Evolutionary conservation across 208 protist genomes (phyloP).

Genomic region (Trypanosoma scelopori): DNA sequence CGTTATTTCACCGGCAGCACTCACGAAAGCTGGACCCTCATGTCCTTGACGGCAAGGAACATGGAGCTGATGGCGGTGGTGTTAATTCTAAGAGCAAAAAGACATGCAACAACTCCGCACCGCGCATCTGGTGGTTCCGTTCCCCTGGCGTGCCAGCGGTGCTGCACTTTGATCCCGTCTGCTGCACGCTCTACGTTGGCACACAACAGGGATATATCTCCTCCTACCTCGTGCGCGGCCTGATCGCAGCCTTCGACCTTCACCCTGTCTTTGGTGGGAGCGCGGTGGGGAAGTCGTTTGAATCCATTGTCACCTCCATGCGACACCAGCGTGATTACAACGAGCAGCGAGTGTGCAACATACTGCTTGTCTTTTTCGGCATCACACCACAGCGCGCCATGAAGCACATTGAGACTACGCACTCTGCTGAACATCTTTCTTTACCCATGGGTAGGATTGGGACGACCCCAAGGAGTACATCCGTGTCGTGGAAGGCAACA

Average conservation of each 20-base stretch:
- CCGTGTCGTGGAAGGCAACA: neutral
- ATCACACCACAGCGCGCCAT: slow-evolving; percentile 35
- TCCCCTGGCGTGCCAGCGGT: slow-evolving; percentile 39
- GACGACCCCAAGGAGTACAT: neutral
- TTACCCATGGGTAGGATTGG: neutral
- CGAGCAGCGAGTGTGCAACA: slow-evolving; percentile 42
- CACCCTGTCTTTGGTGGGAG: slow-evolving; percentile 31
- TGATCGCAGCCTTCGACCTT: slow-evolving; percentile 65
- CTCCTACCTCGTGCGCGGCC: slow-evolving; percentile 68
- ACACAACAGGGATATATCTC: slow-evolving; percentile 67
- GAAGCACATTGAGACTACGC: slow-evolving; percentile 17
- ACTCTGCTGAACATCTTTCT: neutral
- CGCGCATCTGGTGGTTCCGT: slow-evolving; percentile 30
- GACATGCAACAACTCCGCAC: neutral
- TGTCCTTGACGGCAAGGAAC: no score
- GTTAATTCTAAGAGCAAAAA: neutral
- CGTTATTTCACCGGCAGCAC: slow-evolving; percentile 28
- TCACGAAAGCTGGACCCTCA: neutral
- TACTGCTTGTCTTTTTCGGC: slow-evolving; percentile 47
- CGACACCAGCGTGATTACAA: slow-evolving; percentile 33
- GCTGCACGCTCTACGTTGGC: slow-evolving; percentile 66
- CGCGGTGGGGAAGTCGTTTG: slow-evolving; percentile 10
- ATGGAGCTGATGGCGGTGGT: neutral
- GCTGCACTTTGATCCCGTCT: slow-evolving; percentile 59
- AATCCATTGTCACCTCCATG: slow-evolving; percentile 33